Percentiles rank a stretch among this genome's conserved stretches.
phyloP scores from a whole-genome alignment of 345 rosid species.

The Dipteronia dyeriana region DNA sequence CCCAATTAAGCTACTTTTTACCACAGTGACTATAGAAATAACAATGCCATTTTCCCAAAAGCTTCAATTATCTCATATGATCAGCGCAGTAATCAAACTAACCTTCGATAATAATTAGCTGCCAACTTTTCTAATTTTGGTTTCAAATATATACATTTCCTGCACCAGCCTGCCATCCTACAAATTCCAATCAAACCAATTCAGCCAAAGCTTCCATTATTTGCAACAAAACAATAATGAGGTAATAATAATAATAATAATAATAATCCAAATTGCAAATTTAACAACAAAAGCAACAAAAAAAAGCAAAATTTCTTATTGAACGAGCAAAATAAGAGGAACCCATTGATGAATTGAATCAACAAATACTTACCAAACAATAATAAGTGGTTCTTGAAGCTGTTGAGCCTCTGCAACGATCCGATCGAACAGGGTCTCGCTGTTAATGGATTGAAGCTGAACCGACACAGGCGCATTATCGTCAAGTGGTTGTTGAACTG shows the following conservation, averaged over 20 bases:
- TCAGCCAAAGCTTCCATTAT: slow-evolving; percentile 15
- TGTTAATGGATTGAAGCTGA: slow-evolving; percentile 52
- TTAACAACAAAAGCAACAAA: neutral
- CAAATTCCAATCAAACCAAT: slow-evolving; percentile 31
- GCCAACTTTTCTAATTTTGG: slow-evolving; percentile 92
- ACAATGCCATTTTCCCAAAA: neutral
- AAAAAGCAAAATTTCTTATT: neutral
- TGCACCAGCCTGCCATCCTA: slow-evolving; percentile 99
- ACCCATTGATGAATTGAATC: neutral
- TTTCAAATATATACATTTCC: slow-evolving; percentile 84
- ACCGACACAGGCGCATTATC: slow-evolving; percentile 68
- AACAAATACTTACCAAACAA: slow-evolving; percentile 60
- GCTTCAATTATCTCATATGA: neutral
- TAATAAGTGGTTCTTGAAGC: slow-evolving; percentile 54
- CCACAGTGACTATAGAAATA: neutral
- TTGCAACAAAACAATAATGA: neutral
- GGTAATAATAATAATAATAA: too few species aligned
- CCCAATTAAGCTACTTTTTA: neutral
- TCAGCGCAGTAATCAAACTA: slow-evolving; percentile 22
- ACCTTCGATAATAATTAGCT: slow-evolving; percentile 86
- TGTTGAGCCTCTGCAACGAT: slow-evolving; percentile 78
- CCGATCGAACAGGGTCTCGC: slow-evolving; percentile 72
- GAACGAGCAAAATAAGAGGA: slow-evolving; percentile 9
- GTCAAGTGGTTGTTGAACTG: slow-evolving; percentile 47
- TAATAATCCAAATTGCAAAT: too few species aligned